Conservation (phyloP, 2,329 filamentous ascomycete genomes). For the Colletotrichum eleusines region DNA sequence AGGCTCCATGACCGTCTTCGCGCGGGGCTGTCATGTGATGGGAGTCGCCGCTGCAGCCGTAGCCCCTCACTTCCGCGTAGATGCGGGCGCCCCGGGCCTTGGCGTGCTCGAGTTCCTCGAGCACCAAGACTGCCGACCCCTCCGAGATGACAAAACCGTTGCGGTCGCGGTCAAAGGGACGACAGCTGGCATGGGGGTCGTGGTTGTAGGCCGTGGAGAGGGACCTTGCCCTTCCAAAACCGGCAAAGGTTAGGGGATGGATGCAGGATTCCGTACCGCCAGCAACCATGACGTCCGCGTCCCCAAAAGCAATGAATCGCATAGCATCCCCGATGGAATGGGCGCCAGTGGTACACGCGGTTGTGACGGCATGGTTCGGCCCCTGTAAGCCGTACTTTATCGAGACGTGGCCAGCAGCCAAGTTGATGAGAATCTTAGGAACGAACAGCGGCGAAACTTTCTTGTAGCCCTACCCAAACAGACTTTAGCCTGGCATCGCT, state of each 20-base stretch:
- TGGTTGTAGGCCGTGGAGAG: conserved; percentile 86
- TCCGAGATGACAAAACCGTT: conserved; percentile 94
- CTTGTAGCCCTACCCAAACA: conserved; percentile 77
- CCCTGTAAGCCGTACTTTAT: conserved; percentile 92
- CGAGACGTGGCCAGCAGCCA: conserved; percentile 93
- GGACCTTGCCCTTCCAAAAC: conserved; percentile 89
- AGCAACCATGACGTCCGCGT: conserved; percentile 96
- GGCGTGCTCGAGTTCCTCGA: conserved; percentile 93
- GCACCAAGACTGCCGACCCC: conserved; percentile 86
- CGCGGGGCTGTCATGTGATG: conserved; percentile 93
- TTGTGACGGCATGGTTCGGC: conserved; percentile 92
- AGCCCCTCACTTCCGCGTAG: conserved; percentile 90
- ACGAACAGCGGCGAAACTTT: conserved; percentile 96
- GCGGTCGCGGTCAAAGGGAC: conserved; percentile 86
- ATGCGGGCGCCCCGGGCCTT: conserved; percentile 81
- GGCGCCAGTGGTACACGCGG: conserved; percentile 94
- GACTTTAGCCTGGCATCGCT: conserved; percentile 37
- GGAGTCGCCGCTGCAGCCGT: conserved; percentile 91
- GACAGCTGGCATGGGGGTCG: conserved; percentile 76
- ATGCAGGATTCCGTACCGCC: conserved; percentile 96
- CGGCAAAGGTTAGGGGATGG: conserved; percentile 91
- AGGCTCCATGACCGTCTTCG: conserved; percentile 84
- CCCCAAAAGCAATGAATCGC: conserved; percentile 90
- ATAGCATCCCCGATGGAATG: conserved; percentile 95
- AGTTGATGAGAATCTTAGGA: conserved; percentile 91